phyloP scores from a whole-genome alignment of 345 rosid genomes.

The Alliaria petiolata region DNA sequence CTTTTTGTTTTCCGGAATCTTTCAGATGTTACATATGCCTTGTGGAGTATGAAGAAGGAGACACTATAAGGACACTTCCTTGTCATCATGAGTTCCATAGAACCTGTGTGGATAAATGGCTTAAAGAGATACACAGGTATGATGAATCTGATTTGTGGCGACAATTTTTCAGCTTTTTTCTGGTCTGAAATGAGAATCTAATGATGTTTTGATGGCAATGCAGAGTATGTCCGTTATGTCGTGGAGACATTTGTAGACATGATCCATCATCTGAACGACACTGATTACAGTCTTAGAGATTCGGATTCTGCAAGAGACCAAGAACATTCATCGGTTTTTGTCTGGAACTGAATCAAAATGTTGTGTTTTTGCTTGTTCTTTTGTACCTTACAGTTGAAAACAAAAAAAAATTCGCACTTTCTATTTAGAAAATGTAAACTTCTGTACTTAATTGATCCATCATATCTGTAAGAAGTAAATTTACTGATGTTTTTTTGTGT shows the following conservation, averaged over 20 bases:
- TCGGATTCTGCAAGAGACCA: slow-evolving; percentile 20
- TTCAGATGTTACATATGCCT: slow-evolving; percentile 97
- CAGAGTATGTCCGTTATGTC: slow-evolving; percentile 98
- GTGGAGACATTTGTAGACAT: slow-evolving; percentile 81
- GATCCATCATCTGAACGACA: slow-evolving; percentile 39
- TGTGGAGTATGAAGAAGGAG: slow-evolving; percentile 94
- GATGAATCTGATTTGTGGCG: slow-evolving; percentile 1
- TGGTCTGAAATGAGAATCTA: slow-evolving; percentile 2
- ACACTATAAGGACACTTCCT: slow-evolving; percentile 75
- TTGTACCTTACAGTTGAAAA: slow-evolving; percentile 1
- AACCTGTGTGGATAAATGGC: slow-evolving; percentile 92
- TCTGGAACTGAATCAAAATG: slow-evolving; percentile 10
- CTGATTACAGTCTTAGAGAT: slow-evolving; percentile 30
- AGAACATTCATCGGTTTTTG: slow-evolving; percentile 7
- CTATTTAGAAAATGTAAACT: background rate
- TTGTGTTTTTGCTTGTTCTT: slow-evolving; percentile 22
- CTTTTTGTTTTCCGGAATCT: background rate
- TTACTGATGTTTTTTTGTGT: background rate
- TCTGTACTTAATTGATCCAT: slow-evolving; percentile 18
- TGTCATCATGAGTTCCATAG: slow-evolving; percentile 89
- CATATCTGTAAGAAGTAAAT: slow-evolving; percentile 20
- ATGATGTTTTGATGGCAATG: slow-evolving; percentile 12
- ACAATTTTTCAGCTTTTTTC: background rate
- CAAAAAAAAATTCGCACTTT: background rate
- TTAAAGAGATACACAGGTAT: slow-evolving; percentile 96